Conservation (phyloP, 495 filamentous ascomycete genomes). For the Penicillium robsamsonii region DNA sequence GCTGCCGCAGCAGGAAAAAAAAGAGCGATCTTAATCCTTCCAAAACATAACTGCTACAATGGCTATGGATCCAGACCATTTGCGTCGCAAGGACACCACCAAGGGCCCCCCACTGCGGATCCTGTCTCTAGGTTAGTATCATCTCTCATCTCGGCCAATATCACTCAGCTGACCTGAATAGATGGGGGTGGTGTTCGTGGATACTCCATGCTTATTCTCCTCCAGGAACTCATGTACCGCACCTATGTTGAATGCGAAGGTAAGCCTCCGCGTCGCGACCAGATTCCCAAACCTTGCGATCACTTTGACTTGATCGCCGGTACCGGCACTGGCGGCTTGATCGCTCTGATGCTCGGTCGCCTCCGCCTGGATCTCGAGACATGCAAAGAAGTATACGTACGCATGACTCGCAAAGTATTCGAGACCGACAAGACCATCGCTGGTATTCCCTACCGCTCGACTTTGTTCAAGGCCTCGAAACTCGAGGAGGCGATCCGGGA, state of each 20-base stretch:
- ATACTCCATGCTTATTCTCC: conserved; percentile 93
- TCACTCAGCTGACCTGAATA: conserved; percentile 35
- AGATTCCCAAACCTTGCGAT: conserved; percentile 96
- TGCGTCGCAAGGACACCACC: conserved; percentile 86
- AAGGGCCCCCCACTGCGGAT: conserved; percentile 91
- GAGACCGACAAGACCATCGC: conserved; percentile 97
- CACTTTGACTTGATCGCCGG: conserved; percentile 97
- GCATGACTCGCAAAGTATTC: conserved; percentile 90
- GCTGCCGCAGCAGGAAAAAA: conserved; percentile 24
- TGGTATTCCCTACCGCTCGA: conserved; percentile 89
- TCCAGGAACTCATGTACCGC: conserved; percentile 94
- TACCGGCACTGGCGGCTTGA: conserved; percentile 91
- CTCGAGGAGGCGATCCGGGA: conserved; percentile 92
- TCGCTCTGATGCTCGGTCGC: conserved; percentile 93
- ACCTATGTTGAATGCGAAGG: conserved; percentile 84
- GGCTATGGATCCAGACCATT: conserved; percentile 32
- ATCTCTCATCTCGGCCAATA: not conserved
- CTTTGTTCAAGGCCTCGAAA: conserved; percentile 92
- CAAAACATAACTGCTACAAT: conserved; percentile 13
- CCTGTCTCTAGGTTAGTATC: conserved; percentile 70
- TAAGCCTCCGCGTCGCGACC: conserved; percentile 73
- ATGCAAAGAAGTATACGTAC: conserved; percentile 93
- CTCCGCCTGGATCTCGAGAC: conserved; percentile 90
- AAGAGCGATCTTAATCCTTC: conserved; percentile 16
- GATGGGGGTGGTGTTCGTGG: conserved; percentile 96